Conservation (phyloP, 1,284 basidiomycete genomes). For the Hymenochaete sp. region DNA sequence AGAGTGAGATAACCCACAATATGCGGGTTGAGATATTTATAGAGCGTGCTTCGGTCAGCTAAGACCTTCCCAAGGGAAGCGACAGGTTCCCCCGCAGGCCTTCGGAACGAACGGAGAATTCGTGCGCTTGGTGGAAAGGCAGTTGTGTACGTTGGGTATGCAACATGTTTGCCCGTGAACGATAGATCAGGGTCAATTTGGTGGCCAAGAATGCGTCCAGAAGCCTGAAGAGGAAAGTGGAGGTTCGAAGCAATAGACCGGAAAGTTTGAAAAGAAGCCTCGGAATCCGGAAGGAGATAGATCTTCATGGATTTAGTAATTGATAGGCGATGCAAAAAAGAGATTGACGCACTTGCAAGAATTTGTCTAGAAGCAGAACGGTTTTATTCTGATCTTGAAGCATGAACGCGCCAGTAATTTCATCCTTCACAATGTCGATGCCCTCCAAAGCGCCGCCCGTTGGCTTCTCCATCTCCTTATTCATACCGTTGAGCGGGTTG, state of each 20-base stretch:
- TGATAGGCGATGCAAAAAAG: not conserved
- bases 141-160: constrained; percentile 58
- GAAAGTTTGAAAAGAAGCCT: constrained; percentile 35
- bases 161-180: constrained; percentile 40
- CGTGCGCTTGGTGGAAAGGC: constrained; percentile 47
- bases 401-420: constrained; percentile 50
- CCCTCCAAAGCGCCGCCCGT: constrained; percentile 40
- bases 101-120: constrained; percentile 28
- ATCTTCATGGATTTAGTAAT: constrained; percentile 30
- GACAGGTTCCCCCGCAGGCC: constrained; percentile 33
- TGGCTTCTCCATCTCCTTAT: constrained; percentile 29
- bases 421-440: constrained; percentile 48
- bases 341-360: constrained; percentile 40
- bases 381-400: constrained; percentile 38
- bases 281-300: constrained; percentile 56
- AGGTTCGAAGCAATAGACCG: constrained; percentile 34
- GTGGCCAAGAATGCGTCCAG: constrained; percentile 44
- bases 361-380: constrained; percentile 59
- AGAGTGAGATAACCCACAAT: constrained; percentile 60
- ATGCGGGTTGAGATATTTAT: constrained; percentile 92
- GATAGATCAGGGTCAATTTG: constrained; percentile 37
- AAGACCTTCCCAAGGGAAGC: constrained; percentile 80
- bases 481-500: constrained; percentile 68
- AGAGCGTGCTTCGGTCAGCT: constrained; percentile 81
- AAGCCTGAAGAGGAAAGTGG: constrained; percentile 45